These are phyloP conservation scores for Inga laurina DNA, from an alignment of 306 rosid genomes.

Conservation along the genomic window DNA sequence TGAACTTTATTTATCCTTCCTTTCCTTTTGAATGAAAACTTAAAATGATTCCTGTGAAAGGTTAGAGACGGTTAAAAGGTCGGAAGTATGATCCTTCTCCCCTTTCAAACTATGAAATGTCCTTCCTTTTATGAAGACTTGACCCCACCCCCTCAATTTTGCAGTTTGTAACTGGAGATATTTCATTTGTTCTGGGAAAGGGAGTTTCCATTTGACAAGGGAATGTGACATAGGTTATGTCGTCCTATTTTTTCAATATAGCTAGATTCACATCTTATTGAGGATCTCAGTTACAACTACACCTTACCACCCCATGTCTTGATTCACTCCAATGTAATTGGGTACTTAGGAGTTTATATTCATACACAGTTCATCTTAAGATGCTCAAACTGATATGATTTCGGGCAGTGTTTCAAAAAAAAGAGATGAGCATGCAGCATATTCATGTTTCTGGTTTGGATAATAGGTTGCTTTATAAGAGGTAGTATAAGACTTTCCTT, in stretches of 20 bases:
- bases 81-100: slow-evolving; percentile 16
- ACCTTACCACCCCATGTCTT: neutral
- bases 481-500: too few relatives aligned
- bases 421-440: too few relatives aligned
- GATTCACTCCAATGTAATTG: neutral
- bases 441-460: too few relatives aligned
- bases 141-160: neutral
- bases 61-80: slow-evolving; percentile 77
- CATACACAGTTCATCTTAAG: neutral
- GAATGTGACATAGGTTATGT: neutral
- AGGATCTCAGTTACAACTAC: neutral
- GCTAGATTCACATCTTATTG: neutral
- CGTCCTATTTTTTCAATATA: neutral
- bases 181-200: neutral
- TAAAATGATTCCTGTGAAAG: slow-evolving; percentile 32
- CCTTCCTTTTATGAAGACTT: slow-evolving; percentile 17
- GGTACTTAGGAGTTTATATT: slow-evolving; percentile 4
- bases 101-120: neutral
- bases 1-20: slow-evolving; percentile 6
- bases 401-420: too few relatives aligned
- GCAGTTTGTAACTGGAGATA: neutral
- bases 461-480: too few relatives aligned
- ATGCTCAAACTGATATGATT: too few relatives aligned
- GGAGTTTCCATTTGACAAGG: slow-evolving; percentile 7
- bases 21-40: slow-evolving; percentile 22